Conservation (phyloP, 2,329 filamentous ascomycete species). For the Aureobasidium sp. region DNA sequence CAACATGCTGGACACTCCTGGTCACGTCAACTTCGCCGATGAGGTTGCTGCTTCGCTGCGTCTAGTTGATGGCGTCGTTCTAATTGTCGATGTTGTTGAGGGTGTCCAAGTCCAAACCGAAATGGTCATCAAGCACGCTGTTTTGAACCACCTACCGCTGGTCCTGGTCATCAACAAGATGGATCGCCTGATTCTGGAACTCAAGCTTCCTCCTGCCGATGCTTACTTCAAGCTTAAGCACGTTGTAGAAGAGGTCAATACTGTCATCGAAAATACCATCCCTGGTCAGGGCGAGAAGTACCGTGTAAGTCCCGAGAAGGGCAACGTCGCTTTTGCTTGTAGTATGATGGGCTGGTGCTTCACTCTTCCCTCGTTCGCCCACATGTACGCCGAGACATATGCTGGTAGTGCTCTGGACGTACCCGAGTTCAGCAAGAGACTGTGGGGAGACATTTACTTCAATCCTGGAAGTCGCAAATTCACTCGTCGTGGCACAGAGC, state of each 20-base stretch:
- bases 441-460: constrained; percentile 97
- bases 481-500: constrained; percentile 77
- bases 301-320: constrained; percentile 88
- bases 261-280: constrained; percentile 78
- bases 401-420: constrained; percentile 53
- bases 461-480: constrained; percentile 88
- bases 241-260: constrained; percentile 97
- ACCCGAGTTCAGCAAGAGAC: constrained; percentile 71
- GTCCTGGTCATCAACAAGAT: constrained; percentile 95
- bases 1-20: constrained; percentile 92
- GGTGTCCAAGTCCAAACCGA: constrained; percentile 99
- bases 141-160: constrained; percentile 80
- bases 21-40: constrained; percentile 97
- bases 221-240: constrained; percentile 99
- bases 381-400: constrained; percentile 90
- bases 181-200: constrained; percentile 87
- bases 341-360: constrained; percentile 96
- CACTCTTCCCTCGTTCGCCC: constrained; percentile 85
- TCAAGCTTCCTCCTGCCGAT: constrained; percentile 88
- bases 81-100: constrained; percentile 94
- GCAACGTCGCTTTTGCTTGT: constrained; percentile 95
- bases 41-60: constrained; percentile 86
- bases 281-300: constrained; percentile 72
- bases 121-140: constrained; percentile 92
- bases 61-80: constrained; percentile 81